A percentile compares a stretch with the other conserved stretches of the same genome.
Evolutionary conservation across 2,329 filamentous ascomycete species (phyloP).

Genomic region (Ceratocystis huliohia): DNA sequence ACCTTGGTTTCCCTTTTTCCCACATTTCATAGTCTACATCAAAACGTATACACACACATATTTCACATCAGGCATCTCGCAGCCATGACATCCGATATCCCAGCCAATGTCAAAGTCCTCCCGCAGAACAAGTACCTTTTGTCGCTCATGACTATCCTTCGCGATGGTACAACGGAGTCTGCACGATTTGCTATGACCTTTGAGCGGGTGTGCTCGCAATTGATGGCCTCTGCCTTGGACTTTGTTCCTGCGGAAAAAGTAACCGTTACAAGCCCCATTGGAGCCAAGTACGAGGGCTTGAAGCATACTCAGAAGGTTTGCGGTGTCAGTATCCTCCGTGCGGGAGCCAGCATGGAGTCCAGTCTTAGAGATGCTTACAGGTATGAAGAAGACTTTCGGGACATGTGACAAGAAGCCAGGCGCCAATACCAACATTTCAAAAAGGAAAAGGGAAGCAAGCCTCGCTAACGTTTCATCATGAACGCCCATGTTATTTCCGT

Average conservation of each 20-base stretch:
- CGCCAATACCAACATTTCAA: background rate
- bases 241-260: slow-evolving; percentile 17
- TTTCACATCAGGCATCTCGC: background rate
- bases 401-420: background rate
- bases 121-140: slow-evolving; percentile 21
- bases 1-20: too few relatives aligned
- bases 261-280: slow-evolving; percentile 21
- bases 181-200: slow-evolving; percentile 19
- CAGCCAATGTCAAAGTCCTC: slow-evolving; percentile 19
- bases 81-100: background rate
- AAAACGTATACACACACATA: background rate
- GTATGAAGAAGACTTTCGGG: slow-evolving; percentile 21
- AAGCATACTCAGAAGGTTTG: slow-evolving; percentile 23
- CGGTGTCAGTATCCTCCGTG: slow-evolving; percentile 28
- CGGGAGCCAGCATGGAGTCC: slow-evolving; percentile 27
- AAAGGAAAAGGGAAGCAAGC: background rate
- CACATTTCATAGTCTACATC: too few relatives aligned
- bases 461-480: background rate
- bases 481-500: background rate
- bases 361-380: slow-evolving; percentile 25
- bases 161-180: slow-evolving; percentile 19
- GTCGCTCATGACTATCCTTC: slow-evolving; percentile 22
- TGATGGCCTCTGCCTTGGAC: slow-evolving; percentile 21
- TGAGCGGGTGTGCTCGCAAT: slow-evolving; percentile 18
- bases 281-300: slow-evolving; percentile 17